phyloP scores from a whole-genome alignment of 108 stramenopile genomes.

The Conticribra guillardii region DNA sequence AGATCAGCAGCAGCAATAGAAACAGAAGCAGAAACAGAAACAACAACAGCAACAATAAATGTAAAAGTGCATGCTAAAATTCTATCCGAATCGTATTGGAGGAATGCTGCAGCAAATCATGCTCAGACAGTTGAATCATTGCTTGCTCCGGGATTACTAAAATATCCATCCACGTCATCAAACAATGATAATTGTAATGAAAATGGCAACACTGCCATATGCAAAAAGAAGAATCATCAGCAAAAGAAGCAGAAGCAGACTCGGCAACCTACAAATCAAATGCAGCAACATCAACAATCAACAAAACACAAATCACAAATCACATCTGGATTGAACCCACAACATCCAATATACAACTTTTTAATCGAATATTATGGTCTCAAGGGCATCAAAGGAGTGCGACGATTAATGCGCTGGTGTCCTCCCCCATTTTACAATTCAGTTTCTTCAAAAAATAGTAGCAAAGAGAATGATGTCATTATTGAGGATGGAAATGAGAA shows the following conservation, averaged over 20 bases:
- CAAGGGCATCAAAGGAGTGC: slow-evolving; percentile 68
- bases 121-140: slow-evolving; percentile 2
- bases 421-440: slow-evolving; percentile 41
- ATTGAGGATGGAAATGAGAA: no score
- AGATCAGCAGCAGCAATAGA: no score
- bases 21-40: no score
- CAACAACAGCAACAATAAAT: no score
- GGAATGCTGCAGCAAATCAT: slow-evolving; percentile 15
- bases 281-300: background rate
- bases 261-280: no score
- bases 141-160: slow-evolving; percentile 16
- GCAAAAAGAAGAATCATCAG: background rate
- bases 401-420: slow-evolving; percentile 67
- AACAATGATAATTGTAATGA: background rate
- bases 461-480: background rate
- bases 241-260: slow-evolving; percentile 4
- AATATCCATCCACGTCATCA: background rate
- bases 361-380: slow-evolving; percentile 87
- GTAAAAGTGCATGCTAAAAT: slow-evolving; percentile 6
- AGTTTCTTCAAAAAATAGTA: background rate
- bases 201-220: background rate
- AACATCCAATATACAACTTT: slow-evolving; percentile 86
- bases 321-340: slow-evolving; percentile 66
- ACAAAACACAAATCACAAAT: slow-evolving; percentile 3
- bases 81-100: slow-evolving; percentile 21